Base-by-base conservation (phyloP, 2,329 filamentous ascomycete species). In the Pleurostoma richardsiae region DNA sequence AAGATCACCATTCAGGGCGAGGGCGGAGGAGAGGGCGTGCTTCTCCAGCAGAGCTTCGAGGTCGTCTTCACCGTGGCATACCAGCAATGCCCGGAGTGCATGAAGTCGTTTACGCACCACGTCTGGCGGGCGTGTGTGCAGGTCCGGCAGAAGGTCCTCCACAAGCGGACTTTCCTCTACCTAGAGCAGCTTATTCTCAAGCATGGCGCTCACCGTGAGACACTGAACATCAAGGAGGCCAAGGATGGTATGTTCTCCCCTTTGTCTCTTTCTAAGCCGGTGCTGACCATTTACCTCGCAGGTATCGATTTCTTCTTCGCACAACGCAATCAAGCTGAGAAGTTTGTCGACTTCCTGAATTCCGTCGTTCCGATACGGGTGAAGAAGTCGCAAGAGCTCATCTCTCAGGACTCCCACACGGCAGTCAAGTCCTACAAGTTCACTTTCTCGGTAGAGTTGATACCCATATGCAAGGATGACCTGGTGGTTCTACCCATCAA, bases 381-480 rank as follows among this genome's bases (percentile, higher is more conserved):
- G 45, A 62, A 61, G 49, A 61, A 62, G 43, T 87, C 85, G n/a
- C 86, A 95, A 61, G 64, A 68, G 52, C 59, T 68, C 30, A 97
- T 99, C 57, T 96, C 90, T 4, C 84, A 90, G 72, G 92, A 99
- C 66, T 81, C 86, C 10, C 94, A 99, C 69, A 96, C 91, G 1
- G 88, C 86, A 11, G 87, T 85, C 50, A 94, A 89, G 68, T 90
- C 86, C 31, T 97, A 92, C 79, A 99, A 99, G 66, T 96, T 96
- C 70, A 86, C 88, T 41, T 97, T 83, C 68, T 95, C 90, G 0
- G 83, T 86, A 45, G 89, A 96, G 63, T 69, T 99, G 42, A 85
- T 97, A 29, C 94, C 94, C 1, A 90, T 99, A 43, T 97, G 94
- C 76, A 96, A 96, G 68, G 94, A 99, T 58, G 94, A 99, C 62